Evolutionary conservation across 345 rosid genomes (phyloP).

Genomic region (Tarenaya hassleriana): DNA sequence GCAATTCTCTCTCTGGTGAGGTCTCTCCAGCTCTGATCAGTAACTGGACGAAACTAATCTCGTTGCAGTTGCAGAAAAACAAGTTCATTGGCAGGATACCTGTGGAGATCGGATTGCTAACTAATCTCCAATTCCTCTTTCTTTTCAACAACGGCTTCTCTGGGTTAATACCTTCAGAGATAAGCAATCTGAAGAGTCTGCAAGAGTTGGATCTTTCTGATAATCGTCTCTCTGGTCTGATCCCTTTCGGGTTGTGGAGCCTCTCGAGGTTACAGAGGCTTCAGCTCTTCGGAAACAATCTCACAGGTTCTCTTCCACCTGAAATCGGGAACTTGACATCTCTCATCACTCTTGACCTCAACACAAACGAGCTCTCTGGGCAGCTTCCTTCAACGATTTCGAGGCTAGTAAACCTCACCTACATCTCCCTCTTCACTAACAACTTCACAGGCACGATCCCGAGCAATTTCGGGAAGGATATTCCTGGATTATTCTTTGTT

Average conservation of each 20-base stretch:
- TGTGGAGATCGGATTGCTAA: constrained; percentile 34
- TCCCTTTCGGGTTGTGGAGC: constrained; percentile 45
- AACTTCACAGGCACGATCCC: constrained; percentile 49
- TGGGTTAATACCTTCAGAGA: constrained; percentile 42
- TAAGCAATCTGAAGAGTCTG: constrained; percentile 39
- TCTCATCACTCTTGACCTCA: constrained; percentile 33
- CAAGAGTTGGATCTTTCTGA: constrained; percentile 32
- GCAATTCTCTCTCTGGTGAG: constrained; percentile 40
- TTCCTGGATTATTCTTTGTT: constrained; percentile 30
- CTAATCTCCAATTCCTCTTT: constrained; percentile 29
- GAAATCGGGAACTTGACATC: constrained; percentile 48
- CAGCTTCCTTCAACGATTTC: constrained; percentile 50
- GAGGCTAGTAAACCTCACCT: constrained; percentile 24
- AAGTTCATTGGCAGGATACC: constrained; percentile 43
- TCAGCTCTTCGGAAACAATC: constrained; percentile 43
- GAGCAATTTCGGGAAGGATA: constrained; percentile 44
- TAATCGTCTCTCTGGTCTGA: constrained; percentile 46
- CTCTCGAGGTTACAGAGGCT: constrained; percentile 31
- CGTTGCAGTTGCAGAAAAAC: constrained; percentile 52
- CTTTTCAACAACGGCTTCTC: constrained; percentile 40
- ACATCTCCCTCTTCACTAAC: constrained; percentile 40
- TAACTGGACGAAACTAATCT: constrained; percentile 41
- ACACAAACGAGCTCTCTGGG: constrained; percentile 43
- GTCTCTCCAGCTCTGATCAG: constrained; percentile 35
- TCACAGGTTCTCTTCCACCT: constrained; percentile 46